phyloP scores from a whole-genome alignment of 202 grass and related monocot species.

The Digitaria exilis region DNA sequence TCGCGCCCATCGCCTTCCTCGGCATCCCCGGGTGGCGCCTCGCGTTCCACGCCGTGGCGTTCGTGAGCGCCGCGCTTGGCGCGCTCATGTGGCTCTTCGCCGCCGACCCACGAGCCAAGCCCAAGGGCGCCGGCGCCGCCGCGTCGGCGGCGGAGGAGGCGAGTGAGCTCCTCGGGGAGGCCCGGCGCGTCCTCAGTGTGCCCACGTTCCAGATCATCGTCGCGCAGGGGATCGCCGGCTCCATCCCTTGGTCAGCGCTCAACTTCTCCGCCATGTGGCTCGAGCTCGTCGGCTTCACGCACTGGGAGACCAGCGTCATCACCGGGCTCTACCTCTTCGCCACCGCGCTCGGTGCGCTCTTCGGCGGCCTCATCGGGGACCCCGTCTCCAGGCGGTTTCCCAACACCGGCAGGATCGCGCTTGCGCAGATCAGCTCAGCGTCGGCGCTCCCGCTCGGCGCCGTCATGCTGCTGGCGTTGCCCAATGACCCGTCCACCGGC shows the following conservation, averaged over 20 bases:
- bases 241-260: conserved; percentile 54
- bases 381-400: conserved; percentile 48
- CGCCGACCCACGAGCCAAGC: conserved; percentile 41
- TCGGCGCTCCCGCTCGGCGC: conserved; percentile 60
- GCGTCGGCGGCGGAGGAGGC: conserved; percentile 38
- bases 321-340: conserved; percentile 54
- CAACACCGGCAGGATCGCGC: conserved; percentile 51
- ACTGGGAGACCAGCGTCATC: conserved; percentile 63
- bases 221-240: conserved; percentile 56
- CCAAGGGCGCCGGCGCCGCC: neutral
- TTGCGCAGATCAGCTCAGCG: conserved; percentile 64
- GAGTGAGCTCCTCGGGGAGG: conserved; percentile 43
- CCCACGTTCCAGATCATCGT: conserved; percentile 70
- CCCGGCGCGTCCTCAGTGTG: conserved; percentile 45
- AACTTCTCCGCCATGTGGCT: conserved; percentile 79
- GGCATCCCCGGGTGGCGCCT: conserved; percentile 60
- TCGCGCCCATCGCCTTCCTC: conserved; percentile 66
- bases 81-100: conserved; percentile 48
- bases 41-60: conserved; percentile 53
- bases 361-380: conserved; percentile 54
- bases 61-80: conserved; percentile 45
- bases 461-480: conserved; percentile 56
- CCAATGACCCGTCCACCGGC: conserved; percentile 56
- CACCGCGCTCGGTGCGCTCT: conserved; percentile 60
- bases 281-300: conserved; percentile 63